Base-by-base conservation (phyloP, 495 filamentous ascomycete genomes). In the Penicillium coffeae region DNA sequence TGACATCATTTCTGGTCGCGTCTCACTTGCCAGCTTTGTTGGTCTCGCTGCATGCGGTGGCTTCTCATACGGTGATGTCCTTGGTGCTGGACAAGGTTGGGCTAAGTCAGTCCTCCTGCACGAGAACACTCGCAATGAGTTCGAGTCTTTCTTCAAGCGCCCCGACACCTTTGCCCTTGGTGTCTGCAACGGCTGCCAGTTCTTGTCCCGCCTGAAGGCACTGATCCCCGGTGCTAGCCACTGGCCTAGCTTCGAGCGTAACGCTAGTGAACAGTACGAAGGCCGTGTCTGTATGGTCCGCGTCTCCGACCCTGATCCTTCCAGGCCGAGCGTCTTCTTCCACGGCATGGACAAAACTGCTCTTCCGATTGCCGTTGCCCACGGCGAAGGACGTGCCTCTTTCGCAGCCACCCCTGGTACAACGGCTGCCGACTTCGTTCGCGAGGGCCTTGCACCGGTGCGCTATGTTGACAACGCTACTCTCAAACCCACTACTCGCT, bases 151-250 rank as follows among this genome's bases (percentile, higher is more conserved):
- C 82, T 97, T 98, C 68, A 79, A 85, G 60, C 81, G 94, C 30
- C 79, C 81, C 27, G 87, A 96, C 54, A 96, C 93, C 8, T 98
- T 98, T 68, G 80, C 88, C 7, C 78, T 98, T 1, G 93, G 94
- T 42, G 92, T 97, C 19, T 97, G 93, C 79, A 98, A 98, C 64
- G 93, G 93, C 38, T 96, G 93, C 56, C 93, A 98, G 68, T 96
- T 98, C 81, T 76, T 97, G 16, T 86, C 84, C 10, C 82, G 86
- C 14, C 76, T 98, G 13, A 88, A 86, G 61, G 82, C 84, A 20
- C 70, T 95, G 25, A 94, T 98, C 50, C 92, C 90, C 2, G 93
- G 94, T 18, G 82, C 91, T 4, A 72, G 81, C 42, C 66, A 83
- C 69, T 98, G 90, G 89, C 93, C 93, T 2, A 81, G 77, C 21